Evolutionary conservation across 1,139 yeast species (phyloP), one percentile per base, ranked within the genome.

Genomic region (Scheffersomyces cryptocercus): DNA sequence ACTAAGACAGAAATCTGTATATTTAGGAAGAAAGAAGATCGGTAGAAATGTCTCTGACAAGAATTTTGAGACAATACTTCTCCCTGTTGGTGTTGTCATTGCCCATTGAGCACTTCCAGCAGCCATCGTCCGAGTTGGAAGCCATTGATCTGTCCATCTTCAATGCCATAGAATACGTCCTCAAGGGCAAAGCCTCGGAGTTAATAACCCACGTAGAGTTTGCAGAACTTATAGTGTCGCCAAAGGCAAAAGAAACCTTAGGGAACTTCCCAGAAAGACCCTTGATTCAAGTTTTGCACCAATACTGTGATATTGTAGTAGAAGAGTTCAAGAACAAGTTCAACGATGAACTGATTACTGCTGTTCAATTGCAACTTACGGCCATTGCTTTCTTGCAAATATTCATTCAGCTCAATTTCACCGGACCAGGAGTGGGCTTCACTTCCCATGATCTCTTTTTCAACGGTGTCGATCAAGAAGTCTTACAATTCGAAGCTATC

Each of bases 351-450:
- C 51, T 48, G n/a, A 43, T 51, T 6, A 55, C 58, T 3, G 41
- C 41, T 3, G 33, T 62, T 11, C 68, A 64, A 40, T 48, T 68
- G 37, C 78, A 71, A 35, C 39, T 73, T 1, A 41, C 70, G 34
- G 88, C 86, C 4, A 69, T 85, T 43, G 74, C 85, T 1, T 67
- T 82, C 4, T 67, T 89, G 32, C 90, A 89, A 56, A 61, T 79
- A 1, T 91, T 86, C 58, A 67, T 87, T 16, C 96, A 89, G 59
- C 66, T 79, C 42, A 91, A 91, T 60, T 88, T 77, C 59, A 88
- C 97, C 0, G 98, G 98, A 3, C 98, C 98, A 2, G 74, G 75
- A 24, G 59, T 82, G 0, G 71, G 73, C 0, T 57, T 69, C 32
- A 65, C 64, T 3, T 57, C 71, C 2, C 56, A 61, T 3, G 67